Base-by-base conservation (phyloP, 805 yeast species). In the Metschnikowia baotianmanensis region DNA sequence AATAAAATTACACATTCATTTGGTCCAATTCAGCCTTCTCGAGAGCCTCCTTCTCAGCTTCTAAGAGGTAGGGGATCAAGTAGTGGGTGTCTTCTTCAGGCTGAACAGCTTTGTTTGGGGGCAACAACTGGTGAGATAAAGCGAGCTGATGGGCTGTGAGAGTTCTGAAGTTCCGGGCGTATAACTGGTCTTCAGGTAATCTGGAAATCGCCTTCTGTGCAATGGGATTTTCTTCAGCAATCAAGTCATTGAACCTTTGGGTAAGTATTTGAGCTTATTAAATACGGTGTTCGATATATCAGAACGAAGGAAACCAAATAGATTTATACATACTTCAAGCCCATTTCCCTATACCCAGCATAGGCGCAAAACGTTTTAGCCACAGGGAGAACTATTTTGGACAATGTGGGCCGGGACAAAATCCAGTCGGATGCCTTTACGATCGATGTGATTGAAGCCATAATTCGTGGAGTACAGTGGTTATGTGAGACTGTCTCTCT, bases 341-440 rank as follows among this genome's bases (percentile, higher is more conserved):
- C 99, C 72, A 93, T 68, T 67, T 89, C 80, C 76, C 98, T 86
- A 86, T 93, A 93, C 45, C 98, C 98, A 42, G 96, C 76, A 51
- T 77, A 75, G 52, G 81, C 72, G 53, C 77, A 71, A 69, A 83
- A 90, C 54, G 78, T 71, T 59, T 82, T 78, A 34, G 97, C 85
- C 28, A 83, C 75, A 51, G 99, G 98, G 23, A 83, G 76, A 50
- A 86, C 73, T 52, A 90, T 64, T 62, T 82, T 80, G 52, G 85
- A 77, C 59, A 93, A 78, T 36, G 79, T 61, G 40, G 98, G 96
- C 52, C 88, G 78, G 55, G 82, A 82, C 62, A 85, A 76, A 59
- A 91, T 82, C 74, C 71, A 83, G 64, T 87, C 91, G 54, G 88
- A 83, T 34, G 78, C 67, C 66, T 81, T 86, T 52, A 75, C 86